These are phyloP conservation scores for Saturnispora saitoi DNA, from an alignment of 805 yeast genomes.

Conservation along the genomic window DNA sequence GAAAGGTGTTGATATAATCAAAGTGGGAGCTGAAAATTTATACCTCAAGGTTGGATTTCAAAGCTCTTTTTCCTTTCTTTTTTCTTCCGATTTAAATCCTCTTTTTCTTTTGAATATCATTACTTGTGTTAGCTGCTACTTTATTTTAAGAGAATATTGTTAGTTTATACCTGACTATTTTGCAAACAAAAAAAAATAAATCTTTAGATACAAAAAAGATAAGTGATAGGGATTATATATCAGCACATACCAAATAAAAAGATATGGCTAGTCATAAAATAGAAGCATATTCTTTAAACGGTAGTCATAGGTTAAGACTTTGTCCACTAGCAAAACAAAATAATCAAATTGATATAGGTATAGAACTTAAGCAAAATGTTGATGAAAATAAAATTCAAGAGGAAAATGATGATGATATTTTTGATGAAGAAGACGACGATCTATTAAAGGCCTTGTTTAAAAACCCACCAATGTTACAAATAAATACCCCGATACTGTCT, in stretches of 20 bases:
- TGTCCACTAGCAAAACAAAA: not conserved
- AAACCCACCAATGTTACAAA: not conserved
- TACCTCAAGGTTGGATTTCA: not conserved
- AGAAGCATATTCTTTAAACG: conserved; percentile 1
- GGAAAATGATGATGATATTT: not conserved
- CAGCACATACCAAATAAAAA: not conserved
- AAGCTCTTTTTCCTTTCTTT: not conserved
- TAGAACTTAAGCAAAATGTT: not conserved
- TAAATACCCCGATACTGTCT: not conserved
- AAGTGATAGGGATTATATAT: not conserved
- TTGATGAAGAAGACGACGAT: conserved; percentile 7
- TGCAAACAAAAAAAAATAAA: not conserved
- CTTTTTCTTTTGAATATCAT: not conserved
- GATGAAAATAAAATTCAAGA: not conserved
- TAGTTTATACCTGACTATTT: not conserved
- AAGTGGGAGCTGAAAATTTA: not conserved
- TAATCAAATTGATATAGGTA: not conserved
- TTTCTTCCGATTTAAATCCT: not conserved
- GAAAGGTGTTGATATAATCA: not conserved
- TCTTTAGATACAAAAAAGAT: not conserved
- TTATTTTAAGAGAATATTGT: not conserved
- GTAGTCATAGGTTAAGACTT: conserved; percentile 1
- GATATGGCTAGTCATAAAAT: conserved; percentile 8
- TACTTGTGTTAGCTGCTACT: not conserved
- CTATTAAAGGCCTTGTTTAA: conserved; percentile 3